Evolutionary conservation across 495 filamentous ascomycete species (phyloP).

Genomic region (Annulohypoxylon stygium): DNA sequence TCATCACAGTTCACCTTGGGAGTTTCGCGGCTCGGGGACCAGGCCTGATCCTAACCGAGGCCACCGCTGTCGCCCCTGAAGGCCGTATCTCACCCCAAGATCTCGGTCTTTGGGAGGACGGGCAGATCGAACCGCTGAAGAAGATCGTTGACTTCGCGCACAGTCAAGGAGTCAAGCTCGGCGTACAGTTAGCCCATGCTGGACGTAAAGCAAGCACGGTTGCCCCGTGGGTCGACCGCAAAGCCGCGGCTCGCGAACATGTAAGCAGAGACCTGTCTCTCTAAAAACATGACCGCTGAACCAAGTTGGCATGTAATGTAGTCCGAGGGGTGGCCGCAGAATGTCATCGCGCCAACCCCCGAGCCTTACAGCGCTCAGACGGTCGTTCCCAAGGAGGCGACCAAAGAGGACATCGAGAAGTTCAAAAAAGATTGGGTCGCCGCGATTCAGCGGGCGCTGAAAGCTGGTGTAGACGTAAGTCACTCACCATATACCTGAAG

Average conservation of each 20-base stretch:
- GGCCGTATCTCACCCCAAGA: conserved; percentile 84
- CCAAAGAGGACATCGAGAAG: conserved; percentile 66
- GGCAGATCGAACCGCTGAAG: conserved; percentile 73
- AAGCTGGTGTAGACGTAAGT: conserved; percentile 69
- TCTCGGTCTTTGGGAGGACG: conserved; percentile 79
- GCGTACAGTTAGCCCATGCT: conserved; percentile 81
- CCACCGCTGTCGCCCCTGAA: conserved; percentile 75
- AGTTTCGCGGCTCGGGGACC: conserved; percentile 75
- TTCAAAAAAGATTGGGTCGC: conserved; percentile 69
- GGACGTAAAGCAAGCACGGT: conserved; percentile 80
- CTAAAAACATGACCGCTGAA: too few species aligned
- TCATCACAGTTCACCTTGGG: conserved; percentile 54
- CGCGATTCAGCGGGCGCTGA: conserved; percentile 67
- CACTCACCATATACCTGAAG: conserved; percentile 57
- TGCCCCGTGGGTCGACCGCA: conserved; percentile 72
- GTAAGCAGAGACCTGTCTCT: conserved; percentile 36
- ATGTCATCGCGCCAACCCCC: conserved; percentile 67
- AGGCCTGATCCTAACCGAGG: conserved; percentile 77
- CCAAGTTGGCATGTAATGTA: not conserved
- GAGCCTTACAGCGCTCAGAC: conserved; percentile 67
- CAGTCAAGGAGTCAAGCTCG: conserved; percentile 75
- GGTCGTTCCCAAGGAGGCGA: conserved; percentile 68
- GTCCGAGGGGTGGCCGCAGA: conserved; percentile 69
- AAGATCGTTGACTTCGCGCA: conserved; percentile 77
- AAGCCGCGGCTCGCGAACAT: conserved; percentile 60